Evolutionary conservation across 1,284 basidiomycete genomes (phyloP).

Genomic region (Ceratobasidium sp.): DNA sequence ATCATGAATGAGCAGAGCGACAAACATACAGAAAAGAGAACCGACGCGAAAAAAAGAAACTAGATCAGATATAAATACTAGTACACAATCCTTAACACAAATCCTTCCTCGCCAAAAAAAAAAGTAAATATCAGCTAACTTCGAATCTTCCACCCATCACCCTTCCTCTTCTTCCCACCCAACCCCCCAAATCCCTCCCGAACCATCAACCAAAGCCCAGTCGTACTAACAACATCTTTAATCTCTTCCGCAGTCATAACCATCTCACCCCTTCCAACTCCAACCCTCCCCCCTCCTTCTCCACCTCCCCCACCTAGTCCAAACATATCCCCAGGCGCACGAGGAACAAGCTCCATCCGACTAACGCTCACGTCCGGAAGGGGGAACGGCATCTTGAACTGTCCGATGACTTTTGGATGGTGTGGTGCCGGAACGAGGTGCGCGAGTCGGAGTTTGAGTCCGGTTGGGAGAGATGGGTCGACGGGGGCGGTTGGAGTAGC

Average conservation of each 20-base stretch:
- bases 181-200: conserved; percentile 93
- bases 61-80: no score
- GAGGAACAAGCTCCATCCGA: conserved; percentile 53
- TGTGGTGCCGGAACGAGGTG: conserved; percentile 93
- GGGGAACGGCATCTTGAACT: conserved; percentile 90
- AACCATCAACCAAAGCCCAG: conserved; percentile 92
- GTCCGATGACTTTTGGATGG: conserved; percentile 94
- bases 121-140: no score
- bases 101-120: no score
- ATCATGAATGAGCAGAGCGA: no score
- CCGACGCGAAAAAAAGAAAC: no score
- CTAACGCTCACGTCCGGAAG: conserved; percentile 78
- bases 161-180: conserved; percentile 81
- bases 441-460: conserved; percentile 72
- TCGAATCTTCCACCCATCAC: conserved; percentile 83
- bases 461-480: not conserved
- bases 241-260: conserved; percentile 90
- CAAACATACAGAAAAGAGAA: no score
- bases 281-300: conserved; percentile 44
- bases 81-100: no score
- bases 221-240: conserved; percentile 92
- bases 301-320: conserved; percentile 47
- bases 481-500: not conserved
- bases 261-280: conserved; percentile 57
- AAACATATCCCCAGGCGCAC: conserved; percentile 29